Percentiles rank a stretch among this genome's conserved stretches.
Conservation (phyloP, 2,329 filamentous ascomycete species). For the Taxawa tesnikishii region DNA sequence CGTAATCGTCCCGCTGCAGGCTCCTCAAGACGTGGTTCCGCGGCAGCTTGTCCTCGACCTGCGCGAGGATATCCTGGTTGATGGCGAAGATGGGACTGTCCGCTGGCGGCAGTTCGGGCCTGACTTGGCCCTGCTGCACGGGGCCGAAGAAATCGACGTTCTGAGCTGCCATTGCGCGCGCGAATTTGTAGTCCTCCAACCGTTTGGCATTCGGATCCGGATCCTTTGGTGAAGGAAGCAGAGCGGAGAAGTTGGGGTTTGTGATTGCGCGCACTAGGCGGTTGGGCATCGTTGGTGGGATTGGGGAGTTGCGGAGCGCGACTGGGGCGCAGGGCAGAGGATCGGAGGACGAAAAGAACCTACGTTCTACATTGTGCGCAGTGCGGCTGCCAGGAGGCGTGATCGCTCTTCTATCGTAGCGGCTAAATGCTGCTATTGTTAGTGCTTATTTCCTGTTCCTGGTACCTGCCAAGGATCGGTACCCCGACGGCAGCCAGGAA, state of each 20-base stretch:
- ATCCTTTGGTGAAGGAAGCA: conserved; percentile 6
- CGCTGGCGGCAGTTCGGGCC: conserved; percentile 3
- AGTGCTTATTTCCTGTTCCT: no score
- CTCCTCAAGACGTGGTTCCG: conserved; percentile 11
- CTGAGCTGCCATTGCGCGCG: conserved; percentile 6
- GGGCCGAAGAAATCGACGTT: conserved; percentile 8
- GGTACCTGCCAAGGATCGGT: no score
- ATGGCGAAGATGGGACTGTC: conserved; percentile 9
- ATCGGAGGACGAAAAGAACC: no score
- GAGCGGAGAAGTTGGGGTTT: conserved; percentile 7
- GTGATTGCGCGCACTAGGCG: conserved; percentile 7
- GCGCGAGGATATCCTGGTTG: conserved; percentile 3
- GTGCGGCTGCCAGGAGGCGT: no score
- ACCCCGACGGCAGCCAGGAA: no score
- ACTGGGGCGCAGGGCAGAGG: no score
- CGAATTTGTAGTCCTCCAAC: conserved; percentile 9
- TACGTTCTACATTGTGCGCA: no score
- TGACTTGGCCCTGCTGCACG: no score
- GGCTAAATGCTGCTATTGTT: no score
- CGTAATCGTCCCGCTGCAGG: conserved; percentile 10
- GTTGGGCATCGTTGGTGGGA: no score
- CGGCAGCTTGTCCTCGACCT: conserved; percentile 10
- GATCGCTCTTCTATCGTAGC: no score
- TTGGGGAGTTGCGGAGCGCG: no score
- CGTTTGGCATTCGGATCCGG: conserved; percentile 9